Base-by-base conservation (phyloP, 2,329 filamentous ascomycete species). In the Calycina herbarum region DNA sequence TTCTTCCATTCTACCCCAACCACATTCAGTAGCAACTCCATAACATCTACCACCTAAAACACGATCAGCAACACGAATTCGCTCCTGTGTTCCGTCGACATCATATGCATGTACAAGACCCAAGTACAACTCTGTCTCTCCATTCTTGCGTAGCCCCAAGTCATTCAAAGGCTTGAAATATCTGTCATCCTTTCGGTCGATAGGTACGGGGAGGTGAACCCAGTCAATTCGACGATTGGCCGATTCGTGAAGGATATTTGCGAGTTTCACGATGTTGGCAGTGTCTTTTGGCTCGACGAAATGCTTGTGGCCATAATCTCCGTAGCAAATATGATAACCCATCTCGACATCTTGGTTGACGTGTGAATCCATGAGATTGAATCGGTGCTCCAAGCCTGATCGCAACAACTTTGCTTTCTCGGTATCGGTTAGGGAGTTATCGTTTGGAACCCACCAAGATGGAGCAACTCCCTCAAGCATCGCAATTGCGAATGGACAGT, bases 301-400 rank as follows among this genome's bases (percentile, higher is more conserved):
- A 69, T 82, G 81, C 60, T 73, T 71, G 69, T 82, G 80, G 0
- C 74, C 71, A 4, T 79, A 72, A 66, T 83, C 81, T 13, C 81
- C 81, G 68, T 83, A 83, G 72, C 82, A 83, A 24, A 83, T 74
- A 69, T 83, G 81, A 38, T 80, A 75, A 0, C 79, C 81, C 63
- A 82, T 57, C 48, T 80, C 75, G 0, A 82, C 77, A 66, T 77
- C 74, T 5, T 70, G 38, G 40, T 76, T 71, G 4, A 82, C 73
- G 8, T 69, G 69, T 7, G 69, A 67, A 6, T 75, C 72, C 63
- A 80, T 67, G 2, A 74, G 69, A 2, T 71, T 62, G 8, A 79
- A 67, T 13, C 78, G 73, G 5, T 76, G 71, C 8, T 78, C 67
- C 17, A 80, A 70, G 3, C 77, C 78, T 27, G 76, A 65, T 57